phyloP scores from a whole-genome alignment of 2,329 filamentous ascomycete genomes.

The Exophiala sp. region DNA sequence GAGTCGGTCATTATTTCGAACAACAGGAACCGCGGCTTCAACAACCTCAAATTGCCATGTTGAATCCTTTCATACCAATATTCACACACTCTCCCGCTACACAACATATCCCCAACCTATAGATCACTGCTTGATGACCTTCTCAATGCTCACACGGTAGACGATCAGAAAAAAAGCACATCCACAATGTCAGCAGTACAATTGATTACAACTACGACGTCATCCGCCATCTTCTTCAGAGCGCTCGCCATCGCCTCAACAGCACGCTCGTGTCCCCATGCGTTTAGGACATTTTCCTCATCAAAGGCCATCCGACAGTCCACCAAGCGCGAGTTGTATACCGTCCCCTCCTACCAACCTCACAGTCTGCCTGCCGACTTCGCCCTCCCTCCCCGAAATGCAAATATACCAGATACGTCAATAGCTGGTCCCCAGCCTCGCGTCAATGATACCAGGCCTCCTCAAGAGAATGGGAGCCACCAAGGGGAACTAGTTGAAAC shows the following conservation, averaged over 20 bases:
- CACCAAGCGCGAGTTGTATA: slow-evolving; percentile 52
- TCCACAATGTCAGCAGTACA: slow-evolving; percentile 39
- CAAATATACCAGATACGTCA: slow-evolving; percentile 55
- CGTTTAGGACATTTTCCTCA: slow-evolving; percentile 46
- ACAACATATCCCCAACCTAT: background rate
- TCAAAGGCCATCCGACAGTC: slow-evolving; percentile 40
- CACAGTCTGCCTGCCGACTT: slow-evolving; percentile 52
- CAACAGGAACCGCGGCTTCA: no score
- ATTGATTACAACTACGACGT: slow-evolving; percentile 41
- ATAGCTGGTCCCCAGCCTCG: slow-evolving; percentile 50
- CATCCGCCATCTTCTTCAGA: slow-evolving; percentile 41
- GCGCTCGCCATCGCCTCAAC: slow-evolving; percentile 35
- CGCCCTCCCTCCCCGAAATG: slow-evolving; percentile 52
- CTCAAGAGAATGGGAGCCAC: slow-evolving; percentile 33
- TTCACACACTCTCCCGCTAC: background rate
- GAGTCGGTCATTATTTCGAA: background rate
- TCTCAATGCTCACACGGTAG: background rate
- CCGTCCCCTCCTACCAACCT: slow-evolving; percentile 57
- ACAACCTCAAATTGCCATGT: no score
- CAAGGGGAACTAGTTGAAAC: slow-evolving; percentile 30
- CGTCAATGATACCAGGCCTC: slow-evolving; percentile 45
- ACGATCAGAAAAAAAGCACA: background rate
- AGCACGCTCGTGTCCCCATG: slow-evolving; percentile 37
- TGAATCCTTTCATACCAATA: background rate
- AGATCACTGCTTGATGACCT: background rate